Evolutionary conservation across 2,329 filamentous ascomycete genomes (phyloP), one percentile per base, ranked within the genome.

Genomic region (Fusarium continuum): DNA sequence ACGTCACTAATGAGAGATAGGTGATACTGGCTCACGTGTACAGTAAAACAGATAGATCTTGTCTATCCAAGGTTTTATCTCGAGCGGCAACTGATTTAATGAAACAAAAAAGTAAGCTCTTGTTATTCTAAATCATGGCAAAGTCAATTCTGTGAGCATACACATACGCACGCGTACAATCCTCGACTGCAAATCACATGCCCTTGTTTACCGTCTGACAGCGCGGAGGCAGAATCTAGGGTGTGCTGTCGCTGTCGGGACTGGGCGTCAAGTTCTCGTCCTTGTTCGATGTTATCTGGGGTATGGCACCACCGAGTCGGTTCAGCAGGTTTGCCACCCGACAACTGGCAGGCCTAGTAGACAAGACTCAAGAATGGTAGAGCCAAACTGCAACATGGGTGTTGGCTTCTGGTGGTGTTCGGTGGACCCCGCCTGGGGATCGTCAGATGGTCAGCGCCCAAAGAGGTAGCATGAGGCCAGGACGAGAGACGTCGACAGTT

Each of bases 241-340:
- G 51, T 35, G 16, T 25, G 11, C 25, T 22, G 23, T 8, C 29
- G 53, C 46, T 36, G 35, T 59, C 57, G 62, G 62, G 57, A 65
- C 20, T 39, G 28, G 31, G 55, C 59, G 54, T 39, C 19, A 20
- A 32, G 35, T 56, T 53, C 19, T 63, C 60, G 61, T 49, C 50
- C 55, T 65, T 65, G 61, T 65, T 60, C 58, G 57, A 66, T 66
- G 38, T 44, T 32, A 47, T 55, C 62, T 46, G 62, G 62, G 62
- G 62, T 65, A 65, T 65, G 62, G 62, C 62, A 66, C 62, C 62
- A 65, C 62, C 13, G 26, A 17, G 29, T 9, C 16, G 55, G 55
- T 55, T 35, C 20, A 55, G n/a, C 56, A 60, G 55, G 56, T 48
- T 60, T 60, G 28, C 23, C 46, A 55, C 35, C 20, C 22, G 44